A percentile compares a stretch with the other conserved stretches of the same genome.
Evolutionary conservation across 306 rosid genomes (phyloP).

Genomic region (Ammopiptanthus mongolicus): DNA sequence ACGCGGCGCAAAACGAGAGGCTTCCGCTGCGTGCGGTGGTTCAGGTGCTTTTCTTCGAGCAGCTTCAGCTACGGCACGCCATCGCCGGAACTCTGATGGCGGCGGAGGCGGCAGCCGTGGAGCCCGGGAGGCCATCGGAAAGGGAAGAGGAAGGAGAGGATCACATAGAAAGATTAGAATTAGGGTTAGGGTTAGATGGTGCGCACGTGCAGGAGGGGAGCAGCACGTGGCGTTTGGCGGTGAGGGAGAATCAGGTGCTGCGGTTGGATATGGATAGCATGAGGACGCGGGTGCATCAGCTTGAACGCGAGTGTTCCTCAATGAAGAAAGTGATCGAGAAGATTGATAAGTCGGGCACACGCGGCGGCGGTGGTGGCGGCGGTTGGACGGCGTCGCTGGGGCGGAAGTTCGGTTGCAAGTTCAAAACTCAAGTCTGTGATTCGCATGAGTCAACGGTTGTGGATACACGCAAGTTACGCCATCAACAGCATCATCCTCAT

Average conservation of each 20-base stretch:
- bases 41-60: conserved; percentile 91
- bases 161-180: not conserved
- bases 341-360: conserved; percentile 45
- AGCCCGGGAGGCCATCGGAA: conserved; percentile 41
- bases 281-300: conserved; percentile 98
- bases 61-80: conserved; percentile 94
- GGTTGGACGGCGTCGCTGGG: conserved; percentile 58
- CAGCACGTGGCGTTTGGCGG: conserved; percentile 69
- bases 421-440: conserved; percentile 93
- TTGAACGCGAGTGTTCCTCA: conserved; percentile 88
- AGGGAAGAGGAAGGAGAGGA: conserved; percentile 14
- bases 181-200: conserved; percentile 9
- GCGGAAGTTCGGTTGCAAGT: conserved; percentile 75
- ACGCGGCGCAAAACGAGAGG: conserved; percentile 98
- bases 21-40: conserved; percentile 88
- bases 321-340: conserved; percentile 77
- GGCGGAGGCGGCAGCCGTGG: conserved; percentile 43
- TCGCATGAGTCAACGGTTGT: conserved; percentile 73
- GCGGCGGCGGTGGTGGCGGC: conserved; percentile 2
- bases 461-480: conserved; percentile 62
- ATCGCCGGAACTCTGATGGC: conserved; percentile 71
- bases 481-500: conserved; percentile 45
- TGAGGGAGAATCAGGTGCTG: conserved; percentile 94
- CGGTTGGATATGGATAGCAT: conserved; percentile 97
- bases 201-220: conserved; percentile 28